Conservation (phyloP, 257 asterid species). For the Solanum bulbocastanum region DNA sequence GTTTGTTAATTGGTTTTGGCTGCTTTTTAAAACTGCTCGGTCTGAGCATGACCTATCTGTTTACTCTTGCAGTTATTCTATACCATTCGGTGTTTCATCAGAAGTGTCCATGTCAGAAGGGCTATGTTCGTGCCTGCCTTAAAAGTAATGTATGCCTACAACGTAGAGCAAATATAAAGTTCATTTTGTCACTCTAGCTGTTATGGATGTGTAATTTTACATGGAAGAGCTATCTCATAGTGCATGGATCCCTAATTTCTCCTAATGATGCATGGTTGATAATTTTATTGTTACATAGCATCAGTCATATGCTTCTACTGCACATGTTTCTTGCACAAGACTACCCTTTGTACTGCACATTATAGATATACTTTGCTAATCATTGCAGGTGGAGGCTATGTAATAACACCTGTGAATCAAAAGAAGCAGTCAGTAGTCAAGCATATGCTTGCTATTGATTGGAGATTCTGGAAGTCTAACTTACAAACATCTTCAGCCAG, state of each 20-base stretch:
- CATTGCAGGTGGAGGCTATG: conserved; percentile 86
- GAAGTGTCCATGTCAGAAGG: conserved; percentile 69
- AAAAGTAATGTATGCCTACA: conserved; percentile 89
- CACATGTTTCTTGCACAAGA: not conserved
- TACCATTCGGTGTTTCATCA: conserved; percentile 67
- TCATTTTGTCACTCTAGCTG: not conserved
- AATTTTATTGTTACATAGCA: not conserved
- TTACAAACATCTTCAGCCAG: conserved; percentile 54
- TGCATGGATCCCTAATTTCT: not conserved
- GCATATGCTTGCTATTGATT: conserved; percentile 96
- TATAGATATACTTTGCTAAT: not conserved
- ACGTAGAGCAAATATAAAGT: not conserved
- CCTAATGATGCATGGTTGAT: not conserved
- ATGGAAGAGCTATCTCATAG: not conserved
- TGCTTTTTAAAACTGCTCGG: not conserved
- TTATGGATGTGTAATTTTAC: not conserved
- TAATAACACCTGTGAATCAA: conserved; percentile 71
- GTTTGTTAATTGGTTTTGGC: not conserved
- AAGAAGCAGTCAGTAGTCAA: conserved; percentile 76
- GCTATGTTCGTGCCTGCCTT: conserved; percentile 96
- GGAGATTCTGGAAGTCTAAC: conserved; percentile 86
- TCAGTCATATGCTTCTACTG: not conserved
- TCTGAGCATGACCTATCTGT: not conserved
- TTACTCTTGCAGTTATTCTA: conserved; percentile 7
- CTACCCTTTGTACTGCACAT: not conserved